Evolutionary conservation across 306 rosid species (phyloP), one percentile per base, ranked within the genome.

Genomic region (Cyamopsis tetragonoloba): DNA sequence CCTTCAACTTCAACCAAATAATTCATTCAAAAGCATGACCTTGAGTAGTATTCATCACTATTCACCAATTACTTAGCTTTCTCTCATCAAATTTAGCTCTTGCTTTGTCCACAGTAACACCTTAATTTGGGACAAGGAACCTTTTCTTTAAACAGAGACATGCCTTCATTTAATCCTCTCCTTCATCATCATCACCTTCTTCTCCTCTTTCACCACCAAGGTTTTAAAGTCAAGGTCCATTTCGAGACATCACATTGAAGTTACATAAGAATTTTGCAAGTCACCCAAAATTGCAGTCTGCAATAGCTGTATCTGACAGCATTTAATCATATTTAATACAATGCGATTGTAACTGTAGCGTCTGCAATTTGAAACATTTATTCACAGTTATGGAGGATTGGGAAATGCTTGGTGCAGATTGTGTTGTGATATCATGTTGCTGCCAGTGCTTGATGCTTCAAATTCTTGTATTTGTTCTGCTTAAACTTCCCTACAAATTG

Each of bases 311-410:
- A n/a, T n/a, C n/a, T n/a, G n/a, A n/a, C n/a, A n/a, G n/a, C n/a
- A n/a, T n/a, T n/a, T n/a, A n/a, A n/a, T n/a, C n/a, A n/a, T n/a
- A n/a, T n/a, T n/a, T n/a, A n/a, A n/a, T n/a, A n/a, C n/a, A n/a
- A n/a, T n/a, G n/a, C n/a, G n/a, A n/a, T n/a, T n/a, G n/a, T n/a
- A n/a, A n/a, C n/a, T n/a, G n/a, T n/a, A n/a, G n/a, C n/a, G n/a
- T n/a, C n/a, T n/a, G n/a, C n/a, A n/a, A n/a, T n/a, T n/a, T n/a
- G n/a, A n/a, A n/a, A n/a, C n/a, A n/a, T n/a, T n/a, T n/a, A n/a
- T n/a, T n/a, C n/a, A n/a, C n/a, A n/a, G n/a, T n/a, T n/a, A n/a
- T 92, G 98, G 98, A 92, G 77, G 98, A 92, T 24, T 35, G 35
- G 42, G 84, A 84, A 77, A 55, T 58, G 56, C 76, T 89, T 1